These are phyloP conservation scores for Coniophora puteana DNA, from an alignment of 1,284 basidiomycete species.

Conservation along the genomic window DNA sequence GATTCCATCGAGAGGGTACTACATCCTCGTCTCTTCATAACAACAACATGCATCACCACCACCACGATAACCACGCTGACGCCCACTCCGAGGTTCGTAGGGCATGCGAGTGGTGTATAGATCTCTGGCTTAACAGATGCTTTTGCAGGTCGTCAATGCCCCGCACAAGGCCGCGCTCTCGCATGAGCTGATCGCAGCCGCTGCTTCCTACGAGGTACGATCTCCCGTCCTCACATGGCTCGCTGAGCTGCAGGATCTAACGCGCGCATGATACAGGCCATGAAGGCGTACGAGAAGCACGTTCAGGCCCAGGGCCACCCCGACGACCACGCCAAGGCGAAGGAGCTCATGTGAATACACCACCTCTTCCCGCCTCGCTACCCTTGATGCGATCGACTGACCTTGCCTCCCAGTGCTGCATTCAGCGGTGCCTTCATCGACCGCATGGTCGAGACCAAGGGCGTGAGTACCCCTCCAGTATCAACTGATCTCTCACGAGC, in stretches of 20 bases:
- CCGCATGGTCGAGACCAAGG: conserved; percentile 42
- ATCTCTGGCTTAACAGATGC: too few species aligned
- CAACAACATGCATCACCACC: conserved; percentile 7
- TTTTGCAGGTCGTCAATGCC: too few species aligned
- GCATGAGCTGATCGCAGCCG: conserved; percentile 64
- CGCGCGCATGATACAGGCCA: conserved; percentile 39
- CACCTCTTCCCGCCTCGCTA: too few species aligned
- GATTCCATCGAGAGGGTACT: neutral
- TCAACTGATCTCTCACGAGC: too few species aligned
- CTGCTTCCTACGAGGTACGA: conserved; percentile 48
- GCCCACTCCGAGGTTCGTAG: conserved; percentile 1
- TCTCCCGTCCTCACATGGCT: neutral
- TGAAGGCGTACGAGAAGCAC: conserved; percentile 53
- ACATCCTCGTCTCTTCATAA: neutral
- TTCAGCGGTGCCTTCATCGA: conserved; percentile 43
- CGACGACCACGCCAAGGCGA: conserved; percentile 38
- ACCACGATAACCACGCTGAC: conserved; percentile 1
- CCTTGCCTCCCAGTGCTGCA: conserved; percentile 46
- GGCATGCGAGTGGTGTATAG: too few species aligned
- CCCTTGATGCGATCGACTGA: too few species aligned
- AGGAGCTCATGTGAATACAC: conserved; percentile 33
- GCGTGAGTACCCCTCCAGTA: too few species aligned
- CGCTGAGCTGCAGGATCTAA: neutral
- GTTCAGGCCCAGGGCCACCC: conserved; percentile 40
- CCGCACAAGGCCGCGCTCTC: conserved; percentile 56